Percentiles rank a stretch among this genome's conserved stretches.
phyloP scores from a whole-genome alignment of 192 early-diverging fungal species.

The Umbelopsis isabellina region DNA sequence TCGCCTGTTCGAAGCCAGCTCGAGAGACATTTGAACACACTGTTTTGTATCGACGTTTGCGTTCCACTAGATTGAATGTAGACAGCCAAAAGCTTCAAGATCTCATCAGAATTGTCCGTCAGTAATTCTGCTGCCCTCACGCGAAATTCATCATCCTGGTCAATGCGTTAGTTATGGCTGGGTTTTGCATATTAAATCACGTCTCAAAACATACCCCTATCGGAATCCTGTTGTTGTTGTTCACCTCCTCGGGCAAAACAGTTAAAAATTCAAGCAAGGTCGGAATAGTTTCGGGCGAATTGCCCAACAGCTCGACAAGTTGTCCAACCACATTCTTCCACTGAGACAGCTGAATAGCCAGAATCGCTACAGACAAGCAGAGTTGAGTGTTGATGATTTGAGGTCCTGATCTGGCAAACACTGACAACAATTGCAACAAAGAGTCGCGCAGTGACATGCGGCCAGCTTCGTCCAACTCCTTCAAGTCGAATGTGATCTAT shows the following conservation, averaged over 20 bases:
- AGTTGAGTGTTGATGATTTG: conserved; percentile 79
- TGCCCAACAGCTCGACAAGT: conserved; percentile 71
- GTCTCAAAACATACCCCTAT: conserved; percentile 55
- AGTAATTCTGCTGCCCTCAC: conserved; percentile 63
- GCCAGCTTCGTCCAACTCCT: conserved; percentile 70
- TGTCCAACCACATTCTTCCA: conserved; percentile 85
- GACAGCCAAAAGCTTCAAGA: conserved; percentile 71
- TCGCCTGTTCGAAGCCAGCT: conserved; percentile 87
- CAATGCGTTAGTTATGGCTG: not conserved
- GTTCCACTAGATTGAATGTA: conserved; percentile 69
- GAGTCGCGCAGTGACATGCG: conserved; percentile 75
- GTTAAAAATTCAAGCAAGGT: conserved; percentile 82
- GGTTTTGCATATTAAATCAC: conserved; percentile 8
- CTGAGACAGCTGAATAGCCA: conserved; percentile 76
- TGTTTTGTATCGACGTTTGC: conserved; percentile 62
- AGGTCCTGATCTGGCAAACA: conserved; percentile 55
- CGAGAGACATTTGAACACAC: conserved; percentile 72
- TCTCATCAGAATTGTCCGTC: conserved; percentile 63
- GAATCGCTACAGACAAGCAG: conserved; percentile 79
- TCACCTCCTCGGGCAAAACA: conserved; percentile 87
- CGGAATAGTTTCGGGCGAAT: conserved; percentile 58
- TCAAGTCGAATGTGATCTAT: conserved; percentile 79
- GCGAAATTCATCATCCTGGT: conserved; percentile 64
- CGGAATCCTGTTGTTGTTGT: conserved; percentile 63
- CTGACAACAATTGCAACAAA: conserved; percentile 68